Percentiles rank a stretch among this genome's conserved stretches.
These are phyloP conservation scores for Pestalotiopsis sp. DNA, from an alignment of 2,329 filamentous ascomycete genomes.

Conservation along the genomic window DNA sequence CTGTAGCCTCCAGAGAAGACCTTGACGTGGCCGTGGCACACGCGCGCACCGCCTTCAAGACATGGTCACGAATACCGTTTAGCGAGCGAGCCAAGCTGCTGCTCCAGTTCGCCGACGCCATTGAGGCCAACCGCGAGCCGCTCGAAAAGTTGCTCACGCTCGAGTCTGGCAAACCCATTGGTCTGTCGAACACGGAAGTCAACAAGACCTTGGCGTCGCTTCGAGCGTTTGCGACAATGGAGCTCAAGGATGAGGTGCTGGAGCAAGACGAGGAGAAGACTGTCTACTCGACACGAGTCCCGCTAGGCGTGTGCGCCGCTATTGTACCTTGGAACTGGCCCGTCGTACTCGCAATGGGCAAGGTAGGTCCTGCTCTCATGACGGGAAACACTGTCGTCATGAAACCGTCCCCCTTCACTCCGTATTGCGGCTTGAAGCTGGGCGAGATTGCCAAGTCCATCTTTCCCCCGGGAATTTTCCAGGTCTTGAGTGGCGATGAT, in stretches of 20 bases:
- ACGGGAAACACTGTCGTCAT: conserved; percentile 54
- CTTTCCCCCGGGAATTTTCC: conserved; percentile 66
- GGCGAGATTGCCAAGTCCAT: conserved; percentile 58
- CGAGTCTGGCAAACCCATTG: conserved; percentile 35
- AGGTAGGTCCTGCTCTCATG: conserved; percentile 59
- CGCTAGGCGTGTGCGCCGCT: conserved; percentile 46
- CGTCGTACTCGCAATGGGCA: conserved; percentile 52
- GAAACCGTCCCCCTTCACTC: conserved; percentile 27
- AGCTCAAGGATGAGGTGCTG: conserved; percentile 40
- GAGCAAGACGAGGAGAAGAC: conserved; percentile 39
- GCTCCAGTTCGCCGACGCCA: conserved; percentile 26
- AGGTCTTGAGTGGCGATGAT: conserved; percentile 63
- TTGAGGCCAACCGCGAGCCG: conserved; percentile 22
- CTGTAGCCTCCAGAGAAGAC: conserved; percentile 39
- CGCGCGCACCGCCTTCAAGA: conserved; percentile 37
- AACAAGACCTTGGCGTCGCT: conserved; percentile 29
- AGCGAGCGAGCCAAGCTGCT: conserved; percentile 26
- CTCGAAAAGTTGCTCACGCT: conserved; percentile 26
- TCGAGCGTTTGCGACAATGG: conserved; percentile 30
- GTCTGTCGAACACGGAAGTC: conserved; percentile 26
- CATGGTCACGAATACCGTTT: conserved; percentile 36
- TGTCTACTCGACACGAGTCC: conserved; percentile 37
- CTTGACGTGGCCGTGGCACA: conserved; percentile 40
- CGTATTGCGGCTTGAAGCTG: conserved; percentile 62
- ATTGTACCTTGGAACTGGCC: conserved; percentile 63